Percentiles rank a stretch among this genome's conserved stretches.
Conservation (phyloP, 148 eudicot genomes). For the Cornus kousa region DNA sequence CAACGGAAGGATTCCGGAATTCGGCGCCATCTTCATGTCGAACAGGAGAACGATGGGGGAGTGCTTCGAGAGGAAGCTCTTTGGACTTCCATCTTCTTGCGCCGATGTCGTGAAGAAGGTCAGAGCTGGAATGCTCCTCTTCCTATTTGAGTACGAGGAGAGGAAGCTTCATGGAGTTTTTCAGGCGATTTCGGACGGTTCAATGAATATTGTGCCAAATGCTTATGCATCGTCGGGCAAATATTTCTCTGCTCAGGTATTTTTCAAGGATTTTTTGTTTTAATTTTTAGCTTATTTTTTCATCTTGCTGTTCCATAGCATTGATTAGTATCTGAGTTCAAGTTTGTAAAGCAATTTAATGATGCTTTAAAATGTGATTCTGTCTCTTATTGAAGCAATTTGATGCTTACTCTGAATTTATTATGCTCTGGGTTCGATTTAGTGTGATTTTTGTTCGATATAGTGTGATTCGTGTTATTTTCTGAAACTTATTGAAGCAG, state of each 20-base stretch:
- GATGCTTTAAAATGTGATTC: background rate
- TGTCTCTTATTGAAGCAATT: too few relatives aligned
- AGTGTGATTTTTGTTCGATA: too few relatives aligned
- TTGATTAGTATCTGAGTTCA: background rate
- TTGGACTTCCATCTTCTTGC: conserved; percentile 25
- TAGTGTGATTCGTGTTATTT: too few relatives aligned
- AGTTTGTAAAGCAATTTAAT: too few relatives aligned
- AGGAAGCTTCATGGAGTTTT: conserved; percentile 35
- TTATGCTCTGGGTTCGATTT: too few relatives aligned
- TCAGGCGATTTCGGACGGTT: conserved; percentile 31
- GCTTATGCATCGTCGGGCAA: conserved; percentile 21
- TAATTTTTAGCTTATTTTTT: background rate
- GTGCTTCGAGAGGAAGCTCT: conserved; percentile 26
- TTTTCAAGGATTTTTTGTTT: background rate
- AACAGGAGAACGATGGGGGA: conserved; percentile 20
- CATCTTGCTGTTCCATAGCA: background rate
- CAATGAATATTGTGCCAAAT: conserved; percentile 21
- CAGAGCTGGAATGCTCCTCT: conserved; percentile 30
- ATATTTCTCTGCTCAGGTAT: conserved; percentile 34
- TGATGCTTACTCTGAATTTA: too few relatives aligned
- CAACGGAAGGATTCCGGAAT: conserved; percentile 4
- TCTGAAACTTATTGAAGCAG: too few relatives aligned
- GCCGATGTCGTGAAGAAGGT: conserved; percentile 25
- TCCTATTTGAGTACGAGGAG: conserved; percentile 28
- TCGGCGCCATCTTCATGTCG: conserved; percentile 38